phyloP scores from a whole-genome alignment of 2,329 filamentous ascomycete genomes.

The Drechslerella stenobrocha region DNA sequence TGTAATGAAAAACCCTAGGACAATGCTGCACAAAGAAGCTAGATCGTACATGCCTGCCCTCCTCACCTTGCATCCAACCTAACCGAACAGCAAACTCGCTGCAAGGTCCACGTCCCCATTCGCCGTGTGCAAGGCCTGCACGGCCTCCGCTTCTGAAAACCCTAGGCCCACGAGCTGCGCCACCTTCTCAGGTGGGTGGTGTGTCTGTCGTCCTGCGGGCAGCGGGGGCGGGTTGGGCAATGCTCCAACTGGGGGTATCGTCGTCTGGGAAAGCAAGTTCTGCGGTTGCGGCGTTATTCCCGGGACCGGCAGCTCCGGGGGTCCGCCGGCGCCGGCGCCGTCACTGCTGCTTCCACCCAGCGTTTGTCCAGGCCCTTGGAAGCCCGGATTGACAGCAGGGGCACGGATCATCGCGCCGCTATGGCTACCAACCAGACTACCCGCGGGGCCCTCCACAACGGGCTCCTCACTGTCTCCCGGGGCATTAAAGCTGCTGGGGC shows the following conservation, averaged over 20 bases:
- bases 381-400: constrained; percentile 51
- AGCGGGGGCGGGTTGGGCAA: constrained; percentile 49
- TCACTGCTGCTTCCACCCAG: constrained; percentile 15
- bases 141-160: constrained; percentile 73
- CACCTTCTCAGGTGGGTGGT: constrained; percentile 66
- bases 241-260: constrained; percentile 25
- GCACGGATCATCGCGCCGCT: constrained; percentile 73
- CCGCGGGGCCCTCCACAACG: constrained; percentile 78
- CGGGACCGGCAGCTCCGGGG: constrained; percentile 50
- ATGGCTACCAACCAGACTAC: constrained; percentile 82
- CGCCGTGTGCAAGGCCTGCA: constrained; percentile 78
- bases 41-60: neutral
- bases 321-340: constrained; percentile 41
- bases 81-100: constrained; percentile 71
- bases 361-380: constrained; percentile 39
- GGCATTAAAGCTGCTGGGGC: constrained; percentile 77
- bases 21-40: constrained; percentile 5
- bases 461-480: constrained; percentile 76
- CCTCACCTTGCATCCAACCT: no score
- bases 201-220: constrained; percentile 51
- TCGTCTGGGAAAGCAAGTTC: constrained; percentile 30
- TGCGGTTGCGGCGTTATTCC: constrained; percentile 48
- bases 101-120: constrained; percentile 85
- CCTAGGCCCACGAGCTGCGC: constrained; percentile 77
- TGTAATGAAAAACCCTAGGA: constrained; percentile 20